Evolutionary conservation across 768 basidiomycete species (phyloP), one percentile per base, ranked within the genome.

Genomic region (Lanmaoa pseudosensibilis): DNA sequence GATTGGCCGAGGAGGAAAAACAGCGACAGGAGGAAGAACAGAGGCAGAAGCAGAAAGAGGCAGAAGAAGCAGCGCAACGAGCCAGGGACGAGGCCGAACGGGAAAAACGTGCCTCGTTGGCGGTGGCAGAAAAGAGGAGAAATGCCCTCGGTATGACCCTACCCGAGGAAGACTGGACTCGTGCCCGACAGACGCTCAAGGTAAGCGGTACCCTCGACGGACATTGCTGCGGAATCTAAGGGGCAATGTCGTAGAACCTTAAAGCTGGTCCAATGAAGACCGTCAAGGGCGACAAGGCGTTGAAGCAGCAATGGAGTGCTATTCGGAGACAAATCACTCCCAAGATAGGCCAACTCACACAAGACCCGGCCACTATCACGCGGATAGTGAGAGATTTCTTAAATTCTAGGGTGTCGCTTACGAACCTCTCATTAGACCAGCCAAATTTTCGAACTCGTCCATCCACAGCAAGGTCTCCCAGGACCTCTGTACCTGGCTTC

Each of bases 311-410:
- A 27, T 92, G 89, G 85, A 83, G 78, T 50, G 80, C 78, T 49
- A 77, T 80, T 48, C 85, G 93, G 25, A 83, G 94, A 44, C 81
- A 86, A 64, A 91, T 96, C 47, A 92, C 85, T 4, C 90, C 91
- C 30, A 93, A 89, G 71, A 85, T 96, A 46, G 92, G 92, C 9
- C 93, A 94, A 69, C 72, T 96, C 25, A 94, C 91, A 6, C 87
- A 89, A 58, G 88, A 92, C 55, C 56, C 71, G 1, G 65, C 75
- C 8, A 77, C 82, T 12, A 90, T 92, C 52, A 52, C 73, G 37
- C 81, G 81, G 25, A 88, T 93, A 63, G 86, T 90, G 71, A 63
- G 86, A 75, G 2, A 44, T 44, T 44, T 52, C 38, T 46, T 47
- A 46, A 51, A 46, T 59, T 40, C 54, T 62, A 37, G 41, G 21